Conservation (phyloP, 768 basidiomycete species). For the Panellus pusillus region DNA sequence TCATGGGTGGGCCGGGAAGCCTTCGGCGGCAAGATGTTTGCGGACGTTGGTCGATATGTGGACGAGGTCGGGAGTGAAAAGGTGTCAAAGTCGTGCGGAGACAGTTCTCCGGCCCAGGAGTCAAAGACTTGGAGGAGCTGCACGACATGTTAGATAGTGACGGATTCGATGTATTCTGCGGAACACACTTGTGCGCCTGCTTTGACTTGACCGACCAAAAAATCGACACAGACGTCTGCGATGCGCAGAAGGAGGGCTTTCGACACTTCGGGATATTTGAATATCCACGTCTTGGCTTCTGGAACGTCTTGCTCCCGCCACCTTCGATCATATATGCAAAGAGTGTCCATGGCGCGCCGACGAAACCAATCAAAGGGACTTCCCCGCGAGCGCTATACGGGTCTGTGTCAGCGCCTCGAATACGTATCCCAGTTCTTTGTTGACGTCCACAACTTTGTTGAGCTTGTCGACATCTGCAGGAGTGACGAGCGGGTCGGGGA, state of each 20-base stretch:
- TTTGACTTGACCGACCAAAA: slow-evolving; percentile 87
- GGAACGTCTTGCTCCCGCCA: slow-evolving; percentile 86
- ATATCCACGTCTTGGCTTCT: slow-evolving; percentile 95
- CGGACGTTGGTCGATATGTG: slow-evolving; percentile 75
- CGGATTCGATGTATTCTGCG: background rate
- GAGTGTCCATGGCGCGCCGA: slow-evolving; percentile 97
- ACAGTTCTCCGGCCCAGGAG: slow-evolving; percentile 92
- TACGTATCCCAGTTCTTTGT: slow-evolving; percentile 85
- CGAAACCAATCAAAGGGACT: slow-evolving; percentile 96
- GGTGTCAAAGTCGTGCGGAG: slow-evolving; percentile 78
- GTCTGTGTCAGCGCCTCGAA: slow-evolving; percentile 90
- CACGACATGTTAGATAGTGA: slow-evolving; percentile 3
- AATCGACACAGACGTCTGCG: slow-evolving; percentile 88
- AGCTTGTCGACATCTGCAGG: slow-evolving; percentile 74
- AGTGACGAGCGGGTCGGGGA: slow-evolving; percentile 81
- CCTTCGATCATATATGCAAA: slow-evolving; percentile 99
- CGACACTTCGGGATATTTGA: slow-evolving; percentile 84
- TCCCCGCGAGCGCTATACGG: slow-evolving; percentile 73
- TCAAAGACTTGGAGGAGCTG: slow-evolving; percentile 97
- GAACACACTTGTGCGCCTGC: slow-evolving; percentile 89
- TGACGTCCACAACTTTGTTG: slow-evolving; percentile 64
- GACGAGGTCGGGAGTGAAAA: slow-evolving; percentile 83
- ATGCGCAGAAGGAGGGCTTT: slow-evolving; percentile 74
- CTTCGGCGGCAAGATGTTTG: slow-evolving; percentile 49
- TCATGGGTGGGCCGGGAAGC: slow-evolving; percentile 74